A percentile compares a stretch with the other conserved stretches of the same genome.
These are phyloP conservation scores for Vinca minor DNA, from an alignment of 257 asterid species.

Conservation along the genomic window DNA sequence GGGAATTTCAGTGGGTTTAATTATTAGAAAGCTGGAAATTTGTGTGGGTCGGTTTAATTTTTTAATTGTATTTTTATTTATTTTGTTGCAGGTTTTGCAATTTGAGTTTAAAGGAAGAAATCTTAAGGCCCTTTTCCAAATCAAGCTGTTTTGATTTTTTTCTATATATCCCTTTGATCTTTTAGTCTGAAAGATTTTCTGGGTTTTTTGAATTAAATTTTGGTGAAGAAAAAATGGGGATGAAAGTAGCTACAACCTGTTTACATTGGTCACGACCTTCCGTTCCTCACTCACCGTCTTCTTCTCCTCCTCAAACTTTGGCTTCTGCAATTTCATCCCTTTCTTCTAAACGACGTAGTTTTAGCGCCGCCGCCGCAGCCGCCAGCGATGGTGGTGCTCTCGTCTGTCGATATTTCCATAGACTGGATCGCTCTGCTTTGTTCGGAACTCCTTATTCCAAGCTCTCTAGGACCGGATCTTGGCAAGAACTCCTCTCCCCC, in stretches of 20 bases:
- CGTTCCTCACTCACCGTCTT: constrained; percentile 60
- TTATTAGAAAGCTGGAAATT: constrained; percentile 26
- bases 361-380: too few species aligned
- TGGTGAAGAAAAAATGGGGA: constrained; percentile 54
- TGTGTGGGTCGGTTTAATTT: too few species aligned
- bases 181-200: not conserved
- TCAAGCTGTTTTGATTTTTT: too few species aligned
- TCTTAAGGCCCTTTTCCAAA: not conserved
- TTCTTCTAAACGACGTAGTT: constrained; percentile 41
- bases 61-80: constrained; percentile 21
- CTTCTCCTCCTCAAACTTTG: constrained; percentile 49
- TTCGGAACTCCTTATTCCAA: constrained; percentile 28
- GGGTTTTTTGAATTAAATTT: constrained; percentile 9
- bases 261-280: constrained; percentile 66
- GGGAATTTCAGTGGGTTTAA: constrained; percentile 20
- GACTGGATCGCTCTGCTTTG: constrained; percentile 26
- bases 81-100: constrained; percentile 36
- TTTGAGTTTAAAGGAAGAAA: constrained; percentile 26
- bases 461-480: constrained; percentile 38
- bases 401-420: constrained; percentile 28
- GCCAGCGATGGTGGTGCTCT: constrained; percentile 42
- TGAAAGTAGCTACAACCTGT: constrained; percentile 52
- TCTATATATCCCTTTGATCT: not conserved
- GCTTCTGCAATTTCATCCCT: constrained; percentile 59
- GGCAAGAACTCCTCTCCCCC: constrained; percentile 15